Base-by-base conservation (phyloP, 1,284 basidiomycete species). In the Athelia sp. region DNA sequence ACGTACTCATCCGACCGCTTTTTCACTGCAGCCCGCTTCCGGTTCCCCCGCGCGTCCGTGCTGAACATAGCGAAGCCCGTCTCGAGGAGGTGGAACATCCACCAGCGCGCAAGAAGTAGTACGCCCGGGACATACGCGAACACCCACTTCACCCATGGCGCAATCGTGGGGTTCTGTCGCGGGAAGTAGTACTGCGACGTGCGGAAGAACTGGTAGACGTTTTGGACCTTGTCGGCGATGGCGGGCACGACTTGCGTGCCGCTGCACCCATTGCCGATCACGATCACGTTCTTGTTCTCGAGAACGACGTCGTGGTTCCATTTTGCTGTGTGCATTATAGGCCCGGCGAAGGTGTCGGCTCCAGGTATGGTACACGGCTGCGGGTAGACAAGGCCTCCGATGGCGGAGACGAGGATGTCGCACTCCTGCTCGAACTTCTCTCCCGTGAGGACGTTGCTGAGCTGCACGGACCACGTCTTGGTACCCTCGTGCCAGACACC, bases 281-380 rank as follows among this genome's bases (percentile, higher is more conserved):
- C 36, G 36, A 40, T 40, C n/a, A 40, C 36, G 36, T 40, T 40
- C 36, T 40, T 40, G 36, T 40, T n/a, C n/a, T 40, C 36, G 19
- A 40, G 36, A 21, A 40, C 36, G 6, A n/a, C 19, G n/a, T 40
- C 36, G 15, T 40, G 15, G 8, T 21, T 40, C 36, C 36, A 40
- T 21, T n/a, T 6, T 9, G 36, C 36, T 9, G 36, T 40, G 19
- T 40, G 36, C n/a, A 21, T 21, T 9, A 40, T n/a, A 9, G 36
- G n/a, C 9, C 36, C 36, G 6, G 15, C 36, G 36, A 40, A 40
- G 19, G 36, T 8, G 4, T 40, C 36, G 36, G 15, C 36, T 21
- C 36, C 36, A 6, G 36, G 36, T 40, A 40, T 40, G 8, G 36
- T 40, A 40, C 36, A 40, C 15, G 36, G 36, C 15, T 40, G 15